Percentiles rank a stretch among this genome's conserved stretches.
These are phyloP conservation scores for Candida easanensis DNA, from an alignment of 805 yeast genomes.

Conservation along the genomic window DNA sequence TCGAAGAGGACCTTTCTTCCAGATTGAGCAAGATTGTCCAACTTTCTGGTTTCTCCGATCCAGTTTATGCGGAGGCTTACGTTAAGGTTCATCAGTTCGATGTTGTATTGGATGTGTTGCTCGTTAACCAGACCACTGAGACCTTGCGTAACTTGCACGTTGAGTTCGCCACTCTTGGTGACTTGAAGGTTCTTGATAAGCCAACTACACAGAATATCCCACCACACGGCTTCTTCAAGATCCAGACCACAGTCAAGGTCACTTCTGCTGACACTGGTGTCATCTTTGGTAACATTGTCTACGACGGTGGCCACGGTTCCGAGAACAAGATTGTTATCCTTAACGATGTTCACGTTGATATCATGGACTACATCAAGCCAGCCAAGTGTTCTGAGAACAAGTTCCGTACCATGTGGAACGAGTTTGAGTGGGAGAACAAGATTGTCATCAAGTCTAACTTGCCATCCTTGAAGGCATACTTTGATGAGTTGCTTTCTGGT, in stretches of 20 bases:
- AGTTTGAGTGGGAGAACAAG: slow-evolving; percentile 99
- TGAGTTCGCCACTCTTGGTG: slow-evolving; percentile 95
- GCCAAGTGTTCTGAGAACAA: slow-evolving; percentile 84
- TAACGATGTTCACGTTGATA: slow-evolving; percentile 92
- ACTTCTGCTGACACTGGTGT: slow-evolving; percentile 98
- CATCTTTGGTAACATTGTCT: slow-evolving; percentile 93
- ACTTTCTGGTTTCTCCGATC: slow-evolving; percentile 97
- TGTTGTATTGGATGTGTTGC: slow-evolving; percentile 86
- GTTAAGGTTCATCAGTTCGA: slow-evolving; percentile 96
- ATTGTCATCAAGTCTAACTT: slow-evolving; percentile 78
- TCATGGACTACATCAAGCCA: slow-evolving; percentile 96
- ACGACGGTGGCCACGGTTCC: slow-evolving; percentile 92
- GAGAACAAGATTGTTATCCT: slow-evolving; percentile 87
- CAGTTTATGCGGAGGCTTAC: slow-evolving; percentile 96
- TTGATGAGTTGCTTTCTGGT: slow-evolving; percentile 70
- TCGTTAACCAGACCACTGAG: slow-evolving; percentile 90
- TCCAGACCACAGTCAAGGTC: slow-evolving; percentile 87
- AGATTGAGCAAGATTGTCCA: slow-evolving; percentile 86
- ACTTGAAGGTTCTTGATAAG: slow-evolving; percentile 88
- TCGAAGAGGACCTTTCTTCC: slow-evolving; percentile 63
- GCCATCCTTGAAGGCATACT: slow-evolving; percentile 67
- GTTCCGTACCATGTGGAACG: slow-evolving; percentile 98
- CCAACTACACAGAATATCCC: slow-evolving; percentile 89
- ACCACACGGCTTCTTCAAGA: slow-evolving; percentile 94
- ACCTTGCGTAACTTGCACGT: slow-evolving; percentile 89